These are phyloP conservation scores for Calendula officinalis DNA, from an alignment of 129 eudicot species.

Conservation along the genomic window DNA sequence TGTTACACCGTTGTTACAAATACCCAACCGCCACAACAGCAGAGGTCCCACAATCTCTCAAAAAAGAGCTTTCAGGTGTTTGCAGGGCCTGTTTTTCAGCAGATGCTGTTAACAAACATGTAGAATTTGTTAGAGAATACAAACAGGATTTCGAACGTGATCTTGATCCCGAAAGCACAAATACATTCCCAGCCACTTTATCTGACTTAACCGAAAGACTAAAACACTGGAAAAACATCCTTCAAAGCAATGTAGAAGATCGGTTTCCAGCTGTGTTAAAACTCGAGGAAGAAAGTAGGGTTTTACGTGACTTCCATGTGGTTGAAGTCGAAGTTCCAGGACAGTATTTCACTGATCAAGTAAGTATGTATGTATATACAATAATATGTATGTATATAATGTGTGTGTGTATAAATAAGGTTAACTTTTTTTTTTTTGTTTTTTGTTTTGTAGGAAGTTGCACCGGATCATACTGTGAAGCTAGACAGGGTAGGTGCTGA, in stretches of 20 bases:
- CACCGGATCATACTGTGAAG: constrained; percentile 99
- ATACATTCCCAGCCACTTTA: constrained; percentile 78
- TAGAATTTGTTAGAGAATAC: constrained; percentile 93
- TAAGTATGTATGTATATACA: constrained; percentile 14
- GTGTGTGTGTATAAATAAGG: not conserved
- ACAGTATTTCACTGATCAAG: constrained; percentile 82
- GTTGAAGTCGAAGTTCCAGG: constrained; percentile 96
- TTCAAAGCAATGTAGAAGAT: constrained; percentile 63
- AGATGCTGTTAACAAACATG: constrained; percentile 99
- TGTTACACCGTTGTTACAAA: constrained; percentile 95
- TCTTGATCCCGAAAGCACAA: constrained; percentile 78
- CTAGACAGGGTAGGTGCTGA: constrained; percentile 94
- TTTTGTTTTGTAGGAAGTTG: constrained; percentile 64
- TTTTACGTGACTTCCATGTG: constrained; percentile 83
- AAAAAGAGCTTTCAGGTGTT: constrained; percentile 99
- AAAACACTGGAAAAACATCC: constrained; percentile 86
- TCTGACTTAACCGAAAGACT: constrained; percentile 72
- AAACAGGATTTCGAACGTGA: constrained; percentile 91
- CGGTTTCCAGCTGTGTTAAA: constrained; percentile 87
- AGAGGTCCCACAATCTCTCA: constrained; percentile 96
- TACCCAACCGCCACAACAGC: constrained; percentile 98
- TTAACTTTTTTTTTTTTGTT: not conserved
- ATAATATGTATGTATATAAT: not conserved
- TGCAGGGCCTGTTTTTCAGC: constrained; percentile 98
- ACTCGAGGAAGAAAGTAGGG: constrained; percentile 94